Conservation (phyloP, 2,329 filamentous ascomycete species). For the Trichophyton benhamiae region DNA sequence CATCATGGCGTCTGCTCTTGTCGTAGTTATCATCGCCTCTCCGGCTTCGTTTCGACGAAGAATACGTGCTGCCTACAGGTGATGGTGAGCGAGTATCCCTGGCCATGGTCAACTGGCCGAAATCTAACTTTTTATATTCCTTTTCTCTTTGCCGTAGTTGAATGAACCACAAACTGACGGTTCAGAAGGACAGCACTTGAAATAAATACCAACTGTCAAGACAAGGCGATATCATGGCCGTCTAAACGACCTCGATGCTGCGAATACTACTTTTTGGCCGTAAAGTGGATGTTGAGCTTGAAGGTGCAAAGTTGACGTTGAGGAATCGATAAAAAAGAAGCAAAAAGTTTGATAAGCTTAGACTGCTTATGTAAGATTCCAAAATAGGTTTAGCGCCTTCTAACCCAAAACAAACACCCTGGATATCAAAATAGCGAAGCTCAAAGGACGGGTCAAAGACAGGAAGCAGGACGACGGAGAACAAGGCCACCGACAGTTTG, state of each 20-base stretch:
- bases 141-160: not conserved
- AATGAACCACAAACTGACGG: not conserved
- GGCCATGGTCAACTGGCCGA: conserved; percentile 46
- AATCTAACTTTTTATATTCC: conserved; percentile 16
- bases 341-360: not conserved
- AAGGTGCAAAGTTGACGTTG: not conserved
- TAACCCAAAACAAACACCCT: not conserved
- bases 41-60: conserved; percentile 53
- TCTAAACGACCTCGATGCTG: not conserved
- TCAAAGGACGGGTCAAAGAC: no score
- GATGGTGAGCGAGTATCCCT: conserved; percentile 72
- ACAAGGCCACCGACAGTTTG: not conserved
- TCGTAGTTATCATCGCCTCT: conserved; percentile 44
- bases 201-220: not conserved
- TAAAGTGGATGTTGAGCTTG: not conserved
- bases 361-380: not conserved
- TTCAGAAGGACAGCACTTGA: not conserved
- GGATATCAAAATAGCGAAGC: not conserved
- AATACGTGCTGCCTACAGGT: conserved; percentile 75
- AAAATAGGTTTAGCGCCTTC: not conserved
- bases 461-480: not conserved
- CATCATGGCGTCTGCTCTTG: conserved; percentile 41
- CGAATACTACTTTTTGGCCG: not conserved
- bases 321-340: not conserved
- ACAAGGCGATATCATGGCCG: not conserved